Base-by-base conservation (phyloP, 202 grass and related monocot genomes). In the Panicum hallii region DNA sequence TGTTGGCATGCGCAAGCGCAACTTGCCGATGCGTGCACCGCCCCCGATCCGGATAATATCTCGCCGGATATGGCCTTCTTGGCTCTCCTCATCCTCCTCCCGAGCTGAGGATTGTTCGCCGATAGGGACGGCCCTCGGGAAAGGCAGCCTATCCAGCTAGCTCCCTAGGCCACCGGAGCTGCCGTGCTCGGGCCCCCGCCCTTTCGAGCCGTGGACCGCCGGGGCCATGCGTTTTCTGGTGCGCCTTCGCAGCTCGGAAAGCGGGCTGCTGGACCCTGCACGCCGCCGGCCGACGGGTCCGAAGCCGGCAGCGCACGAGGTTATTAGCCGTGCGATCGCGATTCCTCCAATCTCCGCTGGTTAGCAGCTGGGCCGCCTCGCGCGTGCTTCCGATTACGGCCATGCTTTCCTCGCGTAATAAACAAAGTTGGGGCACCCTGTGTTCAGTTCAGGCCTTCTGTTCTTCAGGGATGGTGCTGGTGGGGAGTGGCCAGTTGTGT, bases 21-120 rank as follows among this genome's bases (percentile, higher is more conserved):
- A n/a, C 15, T 52, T 9, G 81, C n/a, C 55, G 77, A 80, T 47
- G 87, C 68, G 87, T 61, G 26, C 75, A 7, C 32, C 11, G 44
- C 2, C 22, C 49, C 6, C n/a, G 9, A 28, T 72, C 53, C 19
- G 74, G 9, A 74, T 17, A 14, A 58, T 79, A 28, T 83, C 23
- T 65, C 66, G 16, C 46, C 26, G 46, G 65, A 85, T 71, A 40
- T 49, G 58, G 32, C 40, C 28, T 49, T 56, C 19, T 8, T 30
- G 47, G 60, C 19, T 22, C 30, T 67, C 60, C 1, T 15, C 11
- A 11, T 53, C 50, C 19, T 19, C 38, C 60, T 23, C 54, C 49
- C 19, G 19, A 26, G 40, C 11, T 5, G 36, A 75, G 68, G 68
- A 61, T 75, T 50, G 13, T 64, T 86, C 64, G 28, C 26, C 64